phyloP scores from a whole-genome alignment of 768 basidiomycete species.

The Boletus speciosus region DNA sequence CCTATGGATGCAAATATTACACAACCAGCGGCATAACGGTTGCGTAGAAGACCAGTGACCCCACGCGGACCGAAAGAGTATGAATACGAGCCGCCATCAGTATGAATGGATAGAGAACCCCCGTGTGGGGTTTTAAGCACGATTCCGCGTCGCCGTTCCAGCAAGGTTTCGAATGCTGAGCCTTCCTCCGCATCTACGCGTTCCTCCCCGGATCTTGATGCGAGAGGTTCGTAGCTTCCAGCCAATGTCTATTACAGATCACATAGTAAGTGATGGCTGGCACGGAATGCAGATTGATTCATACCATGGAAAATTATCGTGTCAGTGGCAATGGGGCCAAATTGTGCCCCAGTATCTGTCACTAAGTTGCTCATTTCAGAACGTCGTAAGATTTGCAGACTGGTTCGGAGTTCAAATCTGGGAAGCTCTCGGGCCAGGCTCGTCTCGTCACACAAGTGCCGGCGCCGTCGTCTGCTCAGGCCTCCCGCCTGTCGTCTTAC shows the following conservation, averaged over 20 bases:
- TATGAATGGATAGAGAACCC: constrained; percentile 24
- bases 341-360: too few relatives aligned
- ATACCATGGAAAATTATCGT: constrained; percentile 12
- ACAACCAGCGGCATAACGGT: constrained; percentile 62
- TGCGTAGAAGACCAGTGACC: constrained; percentile 57
- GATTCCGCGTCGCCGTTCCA: constrained; percentile 16
- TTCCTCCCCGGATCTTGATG: constrained; percentile 11
- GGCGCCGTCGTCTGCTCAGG: neutral
- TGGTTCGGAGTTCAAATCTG: neutral
- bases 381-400: neutral
- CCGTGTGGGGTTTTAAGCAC: constrained; percentile 25
- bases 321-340: neutral
- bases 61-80: constrained; percentile 77
- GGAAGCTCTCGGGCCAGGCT: neutral
- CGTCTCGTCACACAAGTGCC: neutral
- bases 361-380: neutral
- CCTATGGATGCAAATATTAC: constrained; percentile 76
- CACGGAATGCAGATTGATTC: neutral
- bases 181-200: constrained; percentile 8
- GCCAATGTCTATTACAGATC: constrained; percentile 1
- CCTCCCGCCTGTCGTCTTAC: neutral
- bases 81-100: constrained; percentile 41
- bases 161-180: constrained; percentile 13
- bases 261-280: neutral
- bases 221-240: constrained; percentile 16